Percentiles rank a stretch among this genome's conserved stretches.
phyloP scores from a whole-genome alignment of 371 early-diverging fungal species.

The Fennellomyces sp. region DNA sequence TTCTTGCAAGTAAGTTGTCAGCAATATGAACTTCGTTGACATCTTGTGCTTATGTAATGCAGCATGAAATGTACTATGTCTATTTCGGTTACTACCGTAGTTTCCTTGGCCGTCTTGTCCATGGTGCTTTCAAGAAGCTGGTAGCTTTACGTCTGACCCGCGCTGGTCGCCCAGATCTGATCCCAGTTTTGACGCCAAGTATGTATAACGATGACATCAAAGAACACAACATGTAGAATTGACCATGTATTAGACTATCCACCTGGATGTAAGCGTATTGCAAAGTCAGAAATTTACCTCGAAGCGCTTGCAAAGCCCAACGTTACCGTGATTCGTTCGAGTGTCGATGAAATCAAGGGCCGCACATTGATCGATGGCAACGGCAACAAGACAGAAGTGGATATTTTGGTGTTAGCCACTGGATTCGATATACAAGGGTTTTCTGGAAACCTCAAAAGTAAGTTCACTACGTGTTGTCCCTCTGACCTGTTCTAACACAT shows the following conservation, averaged over 20 bases:
- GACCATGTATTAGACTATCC: conserved; percentile 10
- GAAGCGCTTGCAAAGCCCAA: conserved; percentile 21
- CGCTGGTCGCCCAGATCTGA: conserved; percentile 20
- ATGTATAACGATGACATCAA: background rate
- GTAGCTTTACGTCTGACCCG: conserved; percentile 8
- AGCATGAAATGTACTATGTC: background rate
- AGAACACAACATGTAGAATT: no score
- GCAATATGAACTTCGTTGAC: background rate
- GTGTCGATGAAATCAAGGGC: conserved; percentile 19
- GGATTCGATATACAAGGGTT: conserved; percentile 30
- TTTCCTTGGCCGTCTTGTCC: background rate
- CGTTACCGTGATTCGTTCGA: conserved; percentile 17
- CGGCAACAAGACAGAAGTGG: conserved; percentile 24
- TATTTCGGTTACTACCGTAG: conserved; percentile 11
- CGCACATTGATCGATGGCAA: conserved; percentile 21
- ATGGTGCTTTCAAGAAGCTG: background rate
- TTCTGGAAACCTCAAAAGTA: conserved; percentile 30
- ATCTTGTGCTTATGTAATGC: background rate
- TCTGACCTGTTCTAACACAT: background rate
- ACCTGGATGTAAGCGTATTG: conserved; percentile 34
- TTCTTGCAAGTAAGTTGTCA: conserved; percentile 12
- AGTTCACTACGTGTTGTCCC: background rate
- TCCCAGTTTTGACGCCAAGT: conserved; percentile 14
- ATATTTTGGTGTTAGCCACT: conserved; percentile 30
- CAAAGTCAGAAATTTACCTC: conserved; percentile 22